Base-by-base conservation (phyloP, 108 stramenopile species). In the Chaetoceros tenuissimus region DNA sequence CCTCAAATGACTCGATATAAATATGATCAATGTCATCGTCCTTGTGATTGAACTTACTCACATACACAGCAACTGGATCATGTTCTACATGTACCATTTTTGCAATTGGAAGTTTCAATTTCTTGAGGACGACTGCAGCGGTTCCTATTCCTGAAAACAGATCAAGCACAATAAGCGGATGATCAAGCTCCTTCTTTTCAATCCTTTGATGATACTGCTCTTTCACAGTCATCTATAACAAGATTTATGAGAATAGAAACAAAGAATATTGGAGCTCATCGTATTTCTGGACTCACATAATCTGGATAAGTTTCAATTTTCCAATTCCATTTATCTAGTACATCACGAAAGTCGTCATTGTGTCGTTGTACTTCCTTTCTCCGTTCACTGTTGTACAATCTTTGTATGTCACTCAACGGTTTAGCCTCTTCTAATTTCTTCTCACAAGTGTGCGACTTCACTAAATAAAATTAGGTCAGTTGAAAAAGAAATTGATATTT, bases 91-190 rank as follows among this genome's bases (percentile, higher is more conserved):
- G 67, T 22, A 68, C 61, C 18, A 68, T 31, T 7, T 23, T 46
- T 21, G 46, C 45, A 19, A 68, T 53, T 1, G 67, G 67, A 25
- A 68, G n/a, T 31, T 47, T 46, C 46, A 68, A 31, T 45, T 46
- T 62, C 16, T 68, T 68, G 53, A 68, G 34, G 0, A 62, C 67
- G 40, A 68, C 61, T 28, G 67, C 55, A 23, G 46, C 67, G 31
- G 60, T 62, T 30, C 67, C 67, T 20, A 68, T 68, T 1, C 67
- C 67, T 43, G 53, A 62, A 23, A 68, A 68, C 3, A 68, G 67
- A 20, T 55, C 67, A 21, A 68, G 46, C 0, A 68, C 67, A 10
- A 53, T 40, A 3, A 68, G 34, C 44, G 57, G 57, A 10, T 10
- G 5, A 10, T 40, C 13, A 10, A 5, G 5, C 13, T 40, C 13